A percentile compares a stretch with the other conserved stretches of the same genome.
Evolutionary conservation across 23 red algal genomes (phyloP).

Genomic region (Gracilariopsis chorda): DNA sequence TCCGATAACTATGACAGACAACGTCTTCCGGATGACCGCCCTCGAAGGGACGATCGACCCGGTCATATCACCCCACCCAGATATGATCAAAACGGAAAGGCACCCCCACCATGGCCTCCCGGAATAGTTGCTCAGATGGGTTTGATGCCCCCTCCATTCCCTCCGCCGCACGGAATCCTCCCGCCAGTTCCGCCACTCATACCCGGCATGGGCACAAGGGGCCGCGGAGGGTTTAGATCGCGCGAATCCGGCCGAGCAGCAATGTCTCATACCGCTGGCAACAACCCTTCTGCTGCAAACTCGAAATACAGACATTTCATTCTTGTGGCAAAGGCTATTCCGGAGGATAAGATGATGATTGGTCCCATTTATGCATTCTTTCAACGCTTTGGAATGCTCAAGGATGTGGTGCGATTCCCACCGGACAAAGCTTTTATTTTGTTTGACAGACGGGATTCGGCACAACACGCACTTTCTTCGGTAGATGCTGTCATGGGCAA

Average conservation of each 20-base stretch:
- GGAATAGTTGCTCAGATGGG: neutral
- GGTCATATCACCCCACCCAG: neutral
- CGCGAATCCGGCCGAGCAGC: neutral
- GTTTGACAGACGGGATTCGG: constrained; percentile 52
- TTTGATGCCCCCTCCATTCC: neutral
- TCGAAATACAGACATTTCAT: constrained; percentile 24
- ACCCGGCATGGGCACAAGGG: neutral
- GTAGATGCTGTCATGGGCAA: constrained; percentile 84
- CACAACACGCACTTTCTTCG: constrained; percentile 36
- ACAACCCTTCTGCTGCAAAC: neutral
- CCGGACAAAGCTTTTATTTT: constrained; percentile 72
- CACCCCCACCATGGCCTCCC: constrained; percentile 2
- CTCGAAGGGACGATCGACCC: neutral
- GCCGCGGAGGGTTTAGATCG: neutral
- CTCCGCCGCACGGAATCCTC: neutral
- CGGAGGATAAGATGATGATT: constrained; percentile 70
- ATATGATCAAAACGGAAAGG: neutral
- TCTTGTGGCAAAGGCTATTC: constrained; percentile 41
- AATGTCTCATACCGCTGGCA: neutral
- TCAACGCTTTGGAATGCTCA: constrained; percentile 61
- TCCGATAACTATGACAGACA: neutral
- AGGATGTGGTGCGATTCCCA: constrained; percentile 43
- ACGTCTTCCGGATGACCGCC: neutral
- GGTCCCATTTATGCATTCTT: constrained; percentile 66
- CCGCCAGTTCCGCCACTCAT: neutral